Percentiles rank a stretch among this genome's conserved stretches.
Conservation (phyloP, 2,329 filamentous ascomycete genomes). For the Colletotrichum scovillei region DNA sequence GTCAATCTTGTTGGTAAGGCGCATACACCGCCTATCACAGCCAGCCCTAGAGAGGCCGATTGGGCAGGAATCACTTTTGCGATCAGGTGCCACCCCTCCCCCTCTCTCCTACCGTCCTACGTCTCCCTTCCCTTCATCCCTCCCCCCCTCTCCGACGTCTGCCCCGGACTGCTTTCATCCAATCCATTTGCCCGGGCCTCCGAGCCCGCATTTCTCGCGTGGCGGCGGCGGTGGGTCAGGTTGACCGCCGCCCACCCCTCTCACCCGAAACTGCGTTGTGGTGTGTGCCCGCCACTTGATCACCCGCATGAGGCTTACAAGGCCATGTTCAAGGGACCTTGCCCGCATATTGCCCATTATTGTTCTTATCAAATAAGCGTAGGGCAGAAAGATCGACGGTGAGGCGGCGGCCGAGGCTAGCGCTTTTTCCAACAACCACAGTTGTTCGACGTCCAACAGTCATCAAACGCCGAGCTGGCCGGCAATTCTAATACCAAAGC, state of each 20-base stretch:
- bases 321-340: neutral
- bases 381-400: conserved; percentile 32
- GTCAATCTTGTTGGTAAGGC: neutral
- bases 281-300: neutral
- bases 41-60: conserved; percentile 12
- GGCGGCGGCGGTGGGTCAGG: neutral
- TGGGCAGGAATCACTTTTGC: conserved; percentile 25
- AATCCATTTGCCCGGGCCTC: neutral
- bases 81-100: conserved; percentile 8
- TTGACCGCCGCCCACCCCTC: neutral
- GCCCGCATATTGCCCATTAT: neutral
- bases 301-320: conserved; percentile 32
- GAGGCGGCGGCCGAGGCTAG: conserved; percentile 23
- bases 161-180: conserved; percentile 11
- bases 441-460: neutral
- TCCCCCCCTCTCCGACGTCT: neutral
- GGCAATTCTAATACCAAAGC: neutral
- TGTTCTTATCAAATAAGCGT: conserved; percentile 23
- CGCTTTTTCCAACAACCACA: neutral
- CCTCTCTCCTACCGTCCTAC: too few species aligned
- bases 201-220: conserved; percentile 5
- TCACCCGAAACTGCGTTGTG: neutral
- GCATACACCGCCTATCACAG: conserved; percentile 12
- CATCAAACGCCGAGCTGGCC: neutral
- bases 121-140: neutral